Percentiles rank a stretch among this genome's conserved stretches.
phyloP scores from a whole-genome alignment of 495 filamentous ascomycete species.

The Aspergillus conjunctus region DNA sequence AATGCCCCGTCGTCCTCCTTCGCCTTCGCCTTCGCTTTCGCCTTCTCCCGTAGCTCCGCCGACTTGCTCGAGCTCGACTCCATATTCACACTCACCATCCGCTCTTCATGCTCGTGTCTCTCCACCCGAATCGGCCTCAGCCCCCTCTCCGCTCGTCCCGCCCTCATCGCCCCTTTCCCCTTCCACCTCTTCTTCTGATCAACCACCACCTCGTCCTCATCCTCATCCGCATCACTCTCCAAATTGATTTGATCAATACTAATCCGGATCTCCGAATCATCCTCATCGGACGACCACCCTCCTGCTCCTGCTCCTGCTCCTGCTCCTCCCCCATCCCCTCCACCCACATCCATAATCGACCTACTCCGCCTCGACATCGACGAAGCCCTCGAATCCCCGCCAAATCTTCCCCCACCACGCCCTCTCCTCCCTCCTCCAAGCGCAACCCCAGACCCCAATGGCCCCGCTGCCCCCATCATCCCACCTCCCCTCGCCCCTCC shows the following conservation, averaged over 20 bases:
- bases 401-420: constrained; percentile 26
- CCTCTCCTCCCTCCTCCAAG: constrained; percentile 25
- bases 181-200: constrained; percentile 40
- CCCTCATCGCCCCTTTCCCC: constrained; percentile 13
- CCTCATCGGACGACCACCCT: constrained; percentile 49
- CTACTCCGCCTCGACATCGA: constrained; percentile 32
- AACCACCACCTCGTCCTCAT: constrained; percentile 22
- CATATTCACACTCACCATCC: constrained; percentile 51
- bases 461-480: constrained; percentile 35
- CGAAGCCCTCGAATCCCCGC: constrained; percentile 32
- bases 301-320: constrained; percentile 17
- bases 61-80: constrained; percentile 52
- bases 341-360: constrained; percentile 30
- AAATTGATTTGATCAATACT: constrained; percentile 56
- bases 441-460: constrained; percentile 34
- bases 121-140: constrained; percentile 53
- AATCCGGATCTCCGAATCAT: constrained; percentile 39
- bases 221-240: constrained; percentile 38
- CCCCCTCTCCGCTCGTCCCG: constrained; percentile 24
- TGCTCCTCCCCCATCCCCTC: constrained; percentile 25
- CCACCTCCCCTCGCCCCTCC: constrained; percentile 39
- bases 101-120: constrained; percentile 54
- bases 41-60: constrained; percentile 43
- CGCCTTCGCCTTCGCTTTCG: constrained; percentile 36
- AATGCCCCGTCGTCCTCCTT: constrained; percentile 31